phyloP scores from a whole-genome alignment of 2,329 filamentous ascomycete species.

The Elsinoe ampelina region DNA sequence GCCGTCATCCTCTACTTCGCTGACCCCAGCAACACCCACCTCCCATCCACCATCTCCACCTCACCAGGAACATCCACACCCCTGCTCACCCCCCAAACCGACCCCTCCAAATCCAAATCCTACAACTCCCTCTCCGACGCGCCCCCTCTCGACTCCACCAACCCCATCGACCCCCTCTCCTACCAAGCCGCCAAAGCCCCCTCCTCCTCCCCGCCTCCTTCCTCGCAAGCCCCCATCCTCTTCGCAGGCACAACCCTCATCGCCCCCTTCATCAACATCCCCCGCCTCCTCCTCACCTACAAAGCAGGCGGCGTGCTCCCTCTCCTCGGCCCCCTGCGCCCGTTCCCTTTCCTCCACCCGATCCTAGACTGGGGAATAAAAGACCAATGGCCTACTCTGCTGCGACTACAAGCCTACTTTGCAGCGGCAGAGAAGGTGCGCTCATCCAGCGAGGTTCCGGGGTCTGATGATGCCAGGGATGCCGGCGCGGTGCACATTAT shows the following conservation, averaged over 20 bases:
- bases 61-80: neutral
- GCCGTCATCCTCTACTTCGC: slow-evolving; percentile 64
- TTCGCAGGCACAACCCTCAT: slow-evolving; percentile 76
- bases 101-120: neutral
- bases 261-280: slow-evolving; percentile 67
- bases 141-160: too few relatives aligned
- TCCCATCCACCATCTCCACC: slow-evolving; percentile 1
- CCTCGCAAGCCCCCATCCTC: slow-evolving; percentile 33
- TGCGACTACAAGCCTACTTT: slow-evolving; percentile 57
- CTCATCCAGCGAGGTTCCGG: neutral
- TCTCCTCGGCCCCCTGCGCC: slow-evolving; percentile 63
- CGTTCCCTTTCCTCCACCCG: slow-evolving; percentile 55
- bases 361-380: slow-evolving; percentile 55
- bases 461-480: neutral
- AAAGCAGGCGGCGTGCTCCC: slow-evolving; percentile 69
- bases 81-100: neutral
- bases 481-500: slow-evolving; percentile 6
- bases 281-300: slow-evolving; percentile 66
- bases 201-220: neutral
- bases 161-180: neutral
- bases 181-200: neutral
- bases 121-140: neutral
- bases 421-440: neutral
- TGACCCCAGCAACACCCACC: slow-evolving; percentile 17
- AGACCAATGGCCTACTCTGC: slow-evolving; percentile 72